Conservation (phyloP, 1,139 yeast genomes). For the Protomyces gravidus region DNA sequence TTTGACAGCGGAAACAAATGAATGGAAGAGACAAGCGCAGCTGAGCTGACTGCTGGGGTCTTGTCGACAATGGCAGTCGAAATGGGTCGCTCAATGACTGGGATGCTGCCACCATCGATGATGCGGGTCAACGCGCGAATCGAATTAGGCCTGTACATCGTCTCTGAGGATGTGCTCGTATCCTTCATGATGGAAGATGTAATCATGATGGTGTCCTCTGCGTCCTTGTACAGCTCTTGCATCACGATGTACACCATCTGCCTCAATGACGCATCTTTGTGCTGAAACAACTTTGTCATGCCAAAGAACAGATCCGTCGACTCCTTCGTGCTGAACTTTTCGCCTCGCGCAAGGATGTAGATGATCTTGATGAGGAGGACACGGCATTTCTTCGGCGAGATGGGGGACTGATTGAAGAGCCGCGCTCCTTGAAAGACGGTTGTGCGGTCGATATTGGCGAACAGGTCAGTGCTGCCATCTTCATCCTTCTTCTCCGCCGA, state of each 20-base stretch:
- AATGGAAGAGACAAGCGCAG: constrained; percentile 87
- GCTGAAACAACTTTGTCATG: constrained; percentile 89
- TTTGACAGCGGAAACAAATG: constrained; percentile 84
- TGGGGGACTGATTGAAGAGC: constrained; percentile 87
- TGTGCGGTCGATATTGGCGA: constrained; percentile 72
- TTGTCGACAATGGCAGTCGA: constrained; percentile 89
- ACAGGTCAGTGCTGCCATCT: constrained; percentile 14
- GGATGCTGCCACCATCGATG: constrained; percentile 70
- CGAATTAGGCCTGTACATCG: constrained; percentile 87
- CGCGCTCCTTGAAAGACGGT: constrained; percentile 94
- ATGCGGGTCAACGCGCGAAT: constrained; percentile 86
- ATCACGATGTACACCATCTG: constrained; percentile 92
- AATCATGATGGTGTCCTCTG: constrained; percentile 94
- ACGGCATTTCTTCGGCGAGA: constrained; percentile 83
- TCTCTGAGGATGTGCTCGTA: constrained; percentile 76
- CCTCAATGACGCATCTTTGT: constrained; percentile 79
- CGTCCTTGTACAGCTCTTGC: constrained; percentile 77
- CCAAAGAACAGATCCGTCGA: constrained; percentile 91
- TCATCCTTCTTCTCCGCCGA: constrained; percentile 22
- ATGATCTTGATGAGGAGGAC: constrained; percentile 62
- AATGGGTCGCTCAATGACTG: constrained; percentile 88
- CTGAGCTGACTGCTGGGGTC: constrained; percentile 82
- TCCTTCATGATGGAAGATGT: constrained; percentile 98
- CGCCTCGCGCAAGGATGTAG: constrained; percentile 57
- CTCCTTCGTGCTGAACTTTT: constrained; percentile 70